Evolutionary conservation across 208 protist species (phyloP).

Genomic region (Phytomonas francai): DNA sequence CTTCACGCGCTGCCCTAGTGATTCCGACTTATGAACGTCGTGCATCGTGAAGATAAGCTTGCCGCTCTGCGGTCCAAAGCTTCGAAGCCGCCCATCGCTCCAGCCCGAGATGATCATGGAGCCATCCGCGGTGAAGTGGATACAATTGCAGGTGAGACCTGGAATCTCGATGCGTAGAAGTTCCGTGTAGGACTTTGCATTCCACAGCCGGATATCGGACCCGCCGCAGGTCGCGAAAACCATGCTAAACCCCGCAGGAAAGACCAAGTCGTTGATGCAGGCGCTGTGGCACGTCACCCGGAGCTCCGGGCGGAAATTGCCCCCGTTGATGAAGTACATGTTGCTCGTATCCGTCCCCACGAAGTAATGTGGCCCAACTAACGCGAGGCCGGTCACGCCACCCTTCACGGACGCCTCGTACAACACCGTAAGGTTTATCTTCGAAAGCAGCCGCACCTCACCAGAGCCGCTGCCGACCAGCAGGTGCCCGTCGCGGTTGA

Average conservation of each 20-base stretch:
- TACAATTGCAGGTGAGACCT: constrained; percentile 88
- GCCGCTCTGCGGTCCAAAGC: constrained; percentile 93
- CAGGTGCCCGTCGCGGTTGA: constrained; percentile 69
- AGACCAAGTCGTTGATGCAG: constrained; percentile 91
- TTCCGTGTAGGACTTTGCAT: constrained; percentile 83
- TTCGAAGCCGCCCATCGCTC: constrained; percentile 93
- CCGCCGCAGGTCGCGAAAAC: constrained; percentile 93
- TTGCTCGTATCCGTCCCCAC: constrained; percentile 85
- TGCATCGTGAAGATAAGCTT: constrained; percentile 94
- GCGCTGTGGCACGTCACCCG: constrained; percentile 91
- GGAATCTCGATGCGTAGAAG: constrained; percentile 92
- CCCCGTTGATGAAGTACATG: constrained; percentile 89
- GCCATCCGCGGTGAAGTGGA: constrained; percentile 90
- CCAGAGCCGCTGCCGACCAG: constrained; percentile 89
- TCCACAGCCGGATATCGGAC: constrained; percentile 94
- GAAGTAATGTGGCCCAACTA: constrained; percentile 79
- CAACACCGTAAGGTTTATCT: constrained; percentile 82
- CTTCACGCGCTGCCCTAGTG: constrained; percentile 49
- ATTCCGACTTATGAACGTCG: constrained; percentile 91
- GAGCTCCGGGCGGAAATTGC: constrained; percentile 85
- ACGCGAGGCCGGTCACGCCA: constrained; percentile 79
- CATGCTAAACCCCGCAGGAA: constrained; percentile 87
- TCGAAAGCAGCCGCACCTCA: constrained; percentile 80
- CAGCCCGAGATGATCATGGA: constrained; percentile 90
- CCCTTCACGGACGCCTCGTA: constrained; percentile 61